phyloP scores from a whole-genome alignment of 2,329 filamentous ascomycete species.

The Cryphonectria radicalis region DNA sequence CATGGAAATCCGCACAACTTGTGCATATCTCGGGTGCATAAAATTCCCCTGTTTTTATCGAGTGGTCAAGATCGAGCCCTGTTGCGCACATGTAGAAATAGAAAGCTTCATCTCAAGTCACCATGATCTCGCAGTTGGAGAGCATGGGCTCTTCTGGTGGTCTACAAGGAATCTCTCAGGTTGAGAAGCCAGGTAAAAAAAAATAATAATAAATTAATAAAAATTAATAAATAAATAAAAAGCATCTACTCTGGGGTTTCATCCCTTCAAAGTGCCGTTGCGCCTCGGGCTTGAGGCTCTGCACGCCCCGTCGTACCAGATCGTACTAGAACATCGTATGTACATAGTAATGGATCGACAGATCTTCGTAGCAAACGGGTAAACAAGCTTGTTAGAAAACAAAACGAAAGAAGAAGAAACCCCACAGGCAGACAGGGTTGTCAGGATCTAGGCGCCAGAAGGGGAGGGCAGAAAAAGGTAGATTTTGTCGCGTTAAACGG shows the following conservation, averaged over 20 bases:
- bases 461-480: slow-evolving; percentile 1
- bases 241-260: not conserved
- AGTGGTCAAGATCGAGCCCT: not conserved
- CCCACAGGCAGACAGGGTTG: not conserved
- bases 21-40: not conserved
- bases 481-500: slow-evolving; percentile 10
- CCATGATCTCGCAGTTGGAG: not conserved
- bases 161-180: not conserved
- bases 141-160: not conserved
- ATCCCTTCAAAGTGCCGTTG: not conserved
- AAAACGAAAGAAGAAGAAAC: too few species aligned
- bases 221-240: not conserved
- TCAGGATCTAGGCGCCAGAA: slow-evolving; percentile 13
- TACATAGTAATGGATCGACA: not conserved
- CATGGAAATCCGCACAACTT: not conserved
- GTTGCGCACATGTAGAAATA: not conserved
- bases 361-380: not conserved
- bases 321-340: not conserved
- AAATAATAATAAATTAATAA: too few species aligned
- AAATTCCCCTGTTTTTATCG: too few species aligned
- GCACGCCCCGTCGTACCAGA: not conserved
- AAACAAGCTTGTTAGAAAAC: not conserved
- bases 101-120: not conserved
- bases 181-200: not conserved
- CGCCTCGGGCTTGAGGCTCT: slow-evolving; percentile 6